These are phyloP conservation scores for Pichia californica DNA, from an alignment of 805 yeast species.

Conservation along the genomic window DNA sequence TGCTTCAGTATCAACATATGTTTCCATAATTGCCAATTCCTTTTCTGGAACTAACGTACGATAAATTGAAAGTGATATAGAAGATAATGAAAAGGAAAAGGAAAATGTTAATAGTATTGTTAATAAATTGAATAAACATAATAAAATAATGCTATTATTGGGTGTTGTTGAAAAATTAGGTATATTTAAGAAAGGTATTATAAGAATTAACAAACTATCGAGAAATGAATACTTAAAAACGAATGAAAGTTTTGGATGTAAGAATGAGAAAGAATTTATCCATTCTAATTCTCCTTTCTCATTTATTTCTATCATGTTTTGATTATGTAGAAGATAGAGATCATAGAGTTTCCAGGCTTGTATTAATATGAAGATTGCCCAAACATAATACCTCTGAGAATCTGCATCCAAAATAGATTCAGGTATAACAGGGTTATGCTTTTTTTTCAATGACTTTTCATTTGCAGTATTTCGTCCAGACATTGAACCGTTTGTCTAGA, in stretches of 20 bases:
- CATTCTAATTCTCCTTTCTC: neutral
- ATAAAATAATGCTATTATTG: constrained; percentile 44
- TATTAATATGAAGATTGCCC: constrained; percentile 63
- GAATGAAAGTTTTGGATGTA: constrained; percentile 49
- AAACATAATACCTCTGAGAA: constrained; percentile 63
- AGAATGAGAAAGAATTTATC: constrained; percentile 28
- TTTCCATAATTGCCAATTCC: constrained; percentile 29
- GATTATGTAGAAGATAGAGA: constrained; percentile 50
- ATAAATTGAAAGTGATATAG: constrained; percentile 15
- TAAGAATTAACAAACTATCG: constrained; percentile 66
- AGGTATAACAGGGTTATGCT: constrained; percentile 47
- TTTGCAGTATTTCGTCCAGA: neutral
- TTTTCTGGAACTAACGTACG: constrained; percentile 21
- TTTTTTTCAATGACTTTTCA: neutral
- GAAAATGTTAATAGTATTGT: constrained; percentile 53
- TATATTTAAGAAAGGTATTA: constrained; percentile 67
- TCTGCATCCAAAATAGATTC: constrained; percentile 61
- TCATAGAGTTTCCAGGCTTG: constrained; percentile 86
- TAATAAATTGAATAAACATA: constrained; percentile 38
- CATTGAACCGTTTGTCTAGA: neutral
- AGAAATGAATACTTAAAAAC: constrained; percentile 63
- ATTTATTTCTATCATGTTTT: constrained; percentile 8
- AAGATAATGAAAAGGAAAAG: constrained; percentile 40
- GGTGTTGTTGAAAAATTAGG: constrained; percentile 66
- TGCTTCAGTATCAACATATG: constrained; percentile 29